Base-by-base conservation (phyloP, 1,284 basidiomycete genomes). In the Caloboletus inedulis region DNA sequence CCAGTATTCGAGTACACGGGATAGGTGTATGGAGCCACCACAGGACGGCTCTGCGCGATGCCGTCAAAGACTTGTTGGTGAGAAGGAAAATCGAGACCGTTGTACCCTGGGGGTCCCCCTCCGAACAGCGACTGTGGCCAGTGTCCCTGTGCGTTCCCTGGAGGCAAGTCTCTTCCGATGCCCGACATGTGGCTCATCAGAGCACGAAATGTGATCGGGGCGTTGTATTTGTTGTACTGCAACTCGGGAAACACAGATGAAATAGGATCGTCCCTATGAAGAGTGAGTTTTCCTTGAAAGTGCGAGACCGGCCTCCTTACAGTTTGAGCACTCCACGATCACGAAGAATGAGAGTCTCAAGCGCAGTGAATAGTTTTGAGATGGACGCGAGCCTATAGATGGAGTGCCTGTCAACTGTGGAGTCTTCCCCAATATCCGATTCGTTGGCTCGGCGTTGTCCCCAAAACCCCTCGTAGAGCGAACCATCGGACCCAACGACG, bases 1-100 rank as follows among this genome's bases (percentile, higher is more conserved):
- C 76, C 79, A 0, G 74, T 72, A 52, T 80, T 81, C 13, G 78
- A 81, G 54, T 81, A 81, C 14, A 74, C 64, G 0, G 78, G 77
- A 53, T 71, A 77, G 3, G 66, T 61, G 46, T 73, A 75, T 4
- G 76, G 78, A 3, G 70, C 61, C n/a, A 72, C 64, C 29, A 74
- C 62, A 18, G 77, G 72, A 3, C 64, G 74, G 49, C 60, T 70
- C 18, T 65, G 56, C 1, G 68, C 61, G 10, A 78, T 59, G 2
- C 70, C 65, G 23, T 72, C 57, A 35, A 76, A 62, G 4, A 78
- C 53, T 6, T 62, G 43, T 33, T 69, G 59, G 34, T 61, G 65
- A n/a, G 56, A 58, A 19, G 65, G 64, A 52, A 69, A 68, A 16
- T 65, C 62, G 27, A 64, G 63, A 47, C 61, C 62, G 46, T 70